Conservation (phyloP, 2,329 filamentous ascomycete species). For the Bimuria novae-zelandiae region DNA sequence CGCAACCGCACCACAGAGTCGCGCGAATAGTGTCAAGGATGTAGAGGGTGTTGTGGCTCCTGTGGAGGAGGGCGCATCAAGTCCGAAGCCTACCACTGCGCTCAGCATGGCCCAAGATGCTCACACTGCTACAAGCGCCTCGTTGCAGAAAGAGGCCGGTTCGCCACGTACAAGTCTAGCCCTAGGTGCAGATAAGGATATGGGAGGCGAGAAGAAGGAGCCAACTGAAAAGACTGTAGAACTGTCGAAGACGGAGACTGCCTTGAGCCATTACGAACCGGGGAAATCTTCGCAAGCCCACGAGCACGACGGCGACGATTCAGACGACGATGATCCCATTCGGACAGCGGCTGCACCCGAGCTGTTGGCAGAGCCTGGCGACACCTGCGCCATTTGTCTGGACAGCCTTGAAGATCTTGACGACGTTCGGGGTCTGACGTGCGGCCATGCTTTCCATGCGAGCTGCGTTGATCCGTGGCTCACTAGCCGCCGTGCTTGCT, state of each 20-base stretch:
- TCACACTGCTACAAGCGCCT: conserved; percentile 51
- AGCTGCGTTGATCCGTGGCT: conserved; percentile 96
- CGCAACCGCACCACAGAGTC: conserved; percentile 68
- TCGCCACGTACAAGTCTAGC: conserved; percentile 27
- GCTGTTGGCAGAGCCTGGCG: conserved; percentile 78
- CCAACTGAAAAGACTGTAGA: conserved; percentile 28
- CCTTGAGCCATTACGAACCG: conserved; percentile 28
- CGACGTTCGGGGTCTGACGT: conserved; percentile 89
- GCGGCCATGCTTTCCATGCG: conserved; percentile 97
- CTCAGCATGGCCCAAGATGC: conserved; percentile 51
- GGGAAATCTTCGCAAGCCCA: conserved; percentile 26
- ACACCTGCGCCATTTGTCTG: conserved; percentile 95
- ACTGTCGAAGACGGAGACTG: conserved; percentile 36
- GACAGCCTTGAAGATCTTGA: conserved; percentile 94
- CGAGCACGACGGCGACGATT: conserved; percentile 57
- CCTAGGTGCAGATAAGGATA: conserved; percentile 25
- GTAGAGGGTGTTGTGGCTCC: conserved; percentile 54
- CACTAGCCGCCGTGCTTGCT: conserved; percentile 90
- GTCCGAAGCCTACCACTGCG: conserved; percentile 41
- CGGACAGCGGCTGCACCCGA: conserved; percentile 81
- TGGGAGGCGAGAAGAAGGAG: conserved; percentile 20
- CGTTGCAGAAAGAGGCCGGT: conserved; percentile 19
- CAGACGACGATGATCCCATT: conserved; percentile 79
- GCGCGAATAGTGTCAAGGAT: conserved; percentile 73
- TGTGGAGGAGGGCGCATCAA: conserved; percentile 38